Evolutionary conservation across 164 flowering plant genomes (phyloP).

Genomic region (Santalum album): DNA sequence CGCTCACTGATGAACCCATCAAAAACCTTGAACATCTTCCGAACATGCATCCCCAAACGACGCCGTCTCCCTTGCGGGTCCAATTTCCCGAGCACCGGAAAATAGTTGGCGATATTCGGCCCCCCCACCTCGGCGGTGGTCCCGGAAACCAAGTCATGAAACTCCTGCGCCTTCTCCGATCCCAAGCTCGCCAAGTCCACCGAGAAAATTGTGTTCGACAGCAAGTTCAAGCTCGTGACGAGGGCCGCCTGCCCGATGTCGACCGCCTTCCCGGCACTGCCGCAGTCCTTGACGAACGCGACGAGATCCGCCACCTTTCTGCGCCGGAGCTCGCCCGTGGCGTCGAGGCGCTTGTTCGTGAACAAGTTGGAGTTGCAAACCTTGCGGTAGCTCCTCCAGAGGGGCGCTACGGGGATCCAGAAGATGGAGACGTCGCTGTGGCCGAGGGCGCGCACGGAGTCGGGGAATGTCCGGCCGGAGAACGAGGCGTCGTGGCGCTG

Average conservation of each 20-base stretch:
- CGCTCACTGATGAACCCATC: conserved; percentile 18
- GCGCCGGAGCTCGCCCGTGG: conserved; percentile 12
- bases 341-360: conserved; percentile 15
- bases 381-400: conserved; percentile 24
- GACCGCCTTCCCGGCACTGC: conserved; percentile 11
- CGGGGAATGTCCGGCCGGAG: conserved; percentile 14
- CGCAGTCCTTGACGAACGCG: background rate
- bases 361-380: conserved; percentile 19
- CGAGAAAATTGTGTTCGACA: conserved; percentile 27
- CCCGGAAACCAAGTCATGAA: conserved; percentile 14
- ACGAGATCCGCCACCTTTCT: conserved; percentile 23
- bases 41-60: conserved; percentile 1
- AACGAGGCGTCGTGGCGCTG: conserved; percentile 19
- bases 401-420: conserved; percentile 12
- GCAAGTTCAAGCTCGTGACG: conserved; percentile 16
- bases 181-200: conserved; percentile 14
- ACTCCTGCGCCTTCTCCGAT: conserved; percentile 8
- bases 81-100: conserved; percentile 21
- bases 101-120: conserved; percentile 30
- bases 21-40: conserved; percentile 15
- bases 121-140: conserved; percentile 21
- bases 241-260: conserved; percentile 28
- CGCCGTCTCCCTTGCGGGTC: conserved; percentile 23
- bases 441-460: conserved; percentile 7
- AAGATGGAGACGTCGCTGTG: conserved; percentile 12